A percentile compares a stretch with the other conserved stretches of the same genome.
Conservation (phyloP, 2,329 filamentous ascomycete genomes). For the Aspergillus ochraceus region DNA sequence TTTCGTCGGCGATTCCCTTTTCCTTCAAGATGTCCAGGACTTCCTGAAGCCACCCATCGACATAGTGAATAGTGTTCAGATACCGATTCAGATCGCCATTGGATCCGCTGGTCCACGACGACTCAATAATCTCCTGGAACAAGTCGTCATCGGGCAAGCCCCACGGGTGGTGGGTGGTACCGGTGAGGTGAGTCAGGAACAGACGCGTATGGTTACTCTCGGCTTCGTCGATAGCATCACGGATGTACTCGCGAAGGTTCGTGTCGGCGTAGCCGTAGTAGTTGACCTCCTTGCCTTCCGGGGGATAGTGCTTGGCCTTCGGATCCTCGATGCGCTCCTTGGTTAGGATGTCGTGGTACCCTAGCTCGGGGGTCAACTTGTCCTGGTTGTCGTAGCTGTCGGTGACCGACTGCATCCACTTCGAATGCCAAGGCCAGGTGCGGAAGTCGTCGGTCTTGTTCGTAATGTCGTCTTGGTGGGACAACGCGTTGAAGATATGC, state of each 20-base stretch:
- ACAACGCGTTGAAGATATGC: slow-evolving; percentile 31
- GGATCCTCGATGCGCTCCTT: slow-evolving; percentile 27
- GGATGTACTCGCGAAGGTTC: slow-evolving; percentile 32
- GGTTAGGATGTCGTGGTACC: slow-evolving; percentile 28
- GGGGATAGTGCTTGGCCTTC: slow-evolving; percentile 27
- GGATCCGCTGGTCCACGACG: slow-evolving; percentile 14
- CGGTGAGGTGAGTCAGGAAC: slow-evolving; percentile 35
- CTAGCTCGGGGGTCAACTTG: slow-evolving; percentile 27
- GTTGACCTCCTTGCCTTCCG: slow-evolving; percentile 28
- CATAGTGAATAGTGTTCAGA: slow-evolving; percentile 33
- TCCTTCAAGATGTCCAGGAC: slow-evolving; percentile 33
- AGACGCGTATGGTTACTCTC: slow-evolving; percentile 31
- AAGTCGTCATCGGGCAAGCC: slow-evolving; percentile 27
- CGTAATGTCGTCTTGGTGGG: slow-evolving; percentile 22
- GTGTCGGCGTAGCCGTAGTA: slow-evolving; percentile 36
- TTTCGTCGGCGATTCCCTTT: slow-evolving; percentile 33
- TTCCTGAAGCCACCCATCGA: slow-evolving; percentile 32
- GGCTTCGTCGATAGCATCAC: slow-evolving; percentile 33
- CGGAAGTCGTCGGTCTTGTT: slow-evolving; percentile 26
- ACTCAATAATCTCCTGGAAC: slow-evolving; percentile 24
- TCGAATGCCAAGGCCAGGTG: slow-evolving; percentile 34
- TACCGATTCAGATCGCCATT: slow-evolving; percentile 30
- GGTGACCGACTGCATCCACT: slow-evolving; percentile 36
- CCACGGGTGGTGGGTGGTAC: slow-evolving; percentile 37
- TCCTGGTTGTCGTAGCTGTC: slow-evolving; percentile 32